A percentile compares a stretch with the other conserved stretches of the same genome.
phyloP scores from a whole-genome alignment of 1,284 basidiomycete species.

The Vanrija sp. region DNA sequence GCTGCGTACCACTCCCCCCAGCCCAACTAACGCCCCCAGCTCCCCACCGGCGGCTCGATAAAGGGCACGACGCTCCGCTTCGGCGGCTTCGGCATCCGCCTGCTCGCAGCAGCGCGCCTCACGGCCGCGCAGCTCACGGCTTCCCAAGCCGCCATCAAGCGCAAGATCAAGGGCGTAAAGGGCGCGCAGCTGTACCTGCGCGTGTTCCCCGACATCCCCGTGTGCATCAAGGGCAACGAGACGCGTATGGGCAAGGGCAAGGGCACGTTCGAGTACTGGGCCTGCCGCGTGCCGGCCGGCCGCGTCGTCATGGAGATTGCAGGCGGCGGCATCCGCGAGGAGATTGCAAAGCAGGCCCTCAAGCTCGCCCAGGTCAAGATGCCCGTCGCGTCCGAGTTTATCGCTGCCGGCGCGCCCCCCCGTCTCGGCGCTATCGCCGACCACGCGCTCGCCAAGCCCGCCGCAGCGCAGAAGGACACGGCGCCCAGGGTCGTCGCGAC shows the following conservation, averaged over 20 bases:
- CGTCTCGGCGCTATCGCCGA: slow-evolving; percentile 61
- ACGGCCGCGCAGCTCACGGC: slow-evolving; percentile 86
- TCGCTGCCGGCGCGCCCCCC: slow-evolving; percentile 65
- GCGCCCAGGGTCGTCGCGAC: not conserved
- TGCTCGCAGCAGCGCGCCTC: slow-evolving; percentile 79
- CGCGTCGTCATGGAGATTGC: slow-evolving; percentile 94
- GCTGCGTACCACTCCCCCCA: no score
- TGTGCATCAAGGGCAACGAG: slow-evolving; percentile 98
- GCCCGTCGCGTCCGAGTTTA: slow-evolving; percentile 85
- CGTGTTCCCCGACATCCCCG: slow-evolving; percentile 94
- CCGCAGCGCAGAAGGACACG: slow-evolving; percentile 18
- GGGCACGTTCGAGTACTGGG: slow-evolving; percentile 96
- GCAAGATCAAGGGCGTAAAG: slow-evolving; percentile 87
- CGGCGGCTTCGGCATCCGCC: slow-evolving; percentile 81
- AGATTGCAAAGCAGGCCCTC: slow-evolving; percentile 87
- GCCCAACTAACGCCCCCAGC: slow-evolving; percentile 9
- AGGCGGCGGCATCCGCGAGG: slow-evolving; percentile 82
- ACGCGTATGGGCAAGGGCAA: slow-evolving; percentile 99
- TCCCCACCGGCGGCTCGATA: slow-evolving; percentile 69
- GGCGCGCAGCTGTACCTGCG: slow-evolving; percentile 83
- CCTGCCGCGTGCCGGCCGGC: slow-evolving; percentile 87
- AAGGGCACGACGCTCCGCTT: slow-evolving; percentile 90
- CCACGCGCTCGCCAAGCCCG: slow-evolving; percentile 23
- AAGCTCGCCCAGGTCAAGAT: slow-evolving; percentile 86
- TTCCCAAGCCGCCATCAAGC: slow-evolving; percentile 81